Percentiles rank a stretch among this genome's conserved stretches.
These are phyloP conservation scores for Annulohypoxylon bovei DNA, from an alignment of 495 filamentous ascomycete species.

Conservation along the genomic window DNA sequence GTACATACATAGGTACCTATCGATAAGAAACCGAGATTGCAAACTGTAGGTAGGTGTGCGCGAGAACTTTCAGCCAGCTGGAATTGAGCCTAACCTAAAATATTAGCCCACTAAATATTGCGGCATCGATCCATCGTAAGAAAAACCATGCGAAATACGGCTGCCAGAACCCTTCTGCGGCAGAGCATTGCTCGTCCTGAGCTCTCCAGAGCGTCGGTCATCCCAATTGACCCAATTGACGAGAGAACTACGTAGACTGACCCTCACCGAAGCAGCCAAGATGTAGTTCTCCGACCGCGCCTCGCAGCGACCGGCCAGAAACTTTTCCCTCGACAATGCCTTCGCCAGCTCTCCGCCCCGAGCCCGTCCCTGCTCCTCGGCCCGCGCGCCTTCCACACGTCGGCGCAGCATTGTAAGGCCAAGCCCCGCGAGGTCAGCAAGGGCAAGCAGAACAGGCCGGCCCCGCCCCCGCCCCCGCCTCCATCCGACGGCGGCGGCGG, in stretches of 20 bases:
- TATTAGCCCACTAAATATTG: slow-evolving; percentile 17
- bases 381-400: slow-evolving; percentile 25
- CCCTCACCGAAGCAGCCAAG: slow-evolving; percentile 21
- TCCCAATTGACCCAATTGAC: slow-evolving; percentile 31
- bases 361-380: background rate
- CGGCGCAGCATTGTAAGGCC: slow-evolving; percentile 9
- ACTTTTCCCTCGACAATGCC: background rate
- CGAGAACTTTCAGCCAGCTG: too few relatives aligned
- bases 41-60: background rate
- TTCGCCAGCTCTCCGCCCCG: background rate
- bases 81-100: slow-evolving; percentile 14
- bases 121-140: background rate
- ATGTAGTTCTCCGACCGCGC: slow-evolving; percentile 19
- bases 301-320: background rate
- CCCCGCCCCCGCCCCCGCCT: background rate
- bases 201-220: slow-evolving; percentile 25
- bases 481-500: slow-evolving; percentile 13
- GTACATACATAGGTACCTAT: background rate
- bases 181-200: slow-evolving; percentile 18
- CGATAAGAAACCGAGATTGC: slow-evolving; percentile 6
- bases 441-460: background rate
- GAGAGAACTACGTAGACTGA: background rate
- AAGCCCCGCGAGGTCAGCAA: background rate
- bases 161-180: slow-evolving; percentile 33
- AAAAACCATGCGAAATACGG: slow-evolving; percentile 17